These are phyloP conservation scores for Lentinula novae-zelandiae DNA, from an alignment of 1,284 basidiomycete genomes.

Conservation along the genomic window DNA sequence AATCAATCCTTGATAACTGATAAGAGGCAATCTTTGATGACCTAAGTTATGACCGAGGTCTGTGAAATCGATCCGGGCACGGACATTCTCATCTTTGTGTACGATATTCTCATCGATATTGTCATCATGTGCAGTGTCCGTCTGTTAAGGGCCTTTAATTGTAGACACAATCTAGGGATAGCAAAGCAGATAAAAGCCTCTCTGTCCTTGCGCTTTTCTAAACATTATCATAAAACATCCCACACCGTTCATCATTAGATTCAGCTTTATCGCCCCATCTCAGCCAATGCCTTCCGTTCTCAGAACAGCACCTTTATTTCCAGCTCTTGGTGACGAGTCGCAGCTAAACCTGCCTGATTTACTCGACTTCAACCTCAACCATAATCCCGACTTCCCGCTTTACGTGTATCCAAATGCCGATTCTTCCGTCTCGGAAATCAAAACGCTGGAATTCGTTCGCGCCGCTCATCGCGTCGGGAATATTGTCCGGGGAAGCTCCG, in stretches of 20 bases:
- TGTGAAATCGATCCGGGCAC: no score
- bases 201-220: neutral
- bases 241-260: neutral
- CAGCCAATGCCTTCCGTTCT: neutral
- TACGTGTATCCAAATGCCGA: neutral
- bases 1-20: neutral
- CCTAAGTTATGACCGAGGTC: neutral
- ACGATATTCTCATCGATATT: neutral
- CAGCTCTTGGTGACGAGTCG: neutral
- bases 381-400: conserved; percentile 9
- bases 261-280: neutral
- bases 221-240: neutral
- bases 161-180: neutral
- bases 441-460: conserved; percentile 4
- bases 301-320: neutral
- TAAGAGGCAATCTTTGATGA: neutral
- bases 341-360: neutral
- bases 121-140: neutral
- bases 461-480: conserved; percentile 5
- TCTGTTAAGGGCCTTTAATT: neutral
- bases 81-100: no score
- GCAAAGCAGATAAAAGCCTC: neutral
- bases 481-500: neutral
- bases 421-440: neutral
- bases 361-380: conserved; percentile 2